A percentile compares a stretch with the other conserved stretches of the same genome.
These are phyloP conservation scores for Terana coerulea DNA, from an alignment of 768 basidiomycete species.

Conservation along the genomic window DNA sequence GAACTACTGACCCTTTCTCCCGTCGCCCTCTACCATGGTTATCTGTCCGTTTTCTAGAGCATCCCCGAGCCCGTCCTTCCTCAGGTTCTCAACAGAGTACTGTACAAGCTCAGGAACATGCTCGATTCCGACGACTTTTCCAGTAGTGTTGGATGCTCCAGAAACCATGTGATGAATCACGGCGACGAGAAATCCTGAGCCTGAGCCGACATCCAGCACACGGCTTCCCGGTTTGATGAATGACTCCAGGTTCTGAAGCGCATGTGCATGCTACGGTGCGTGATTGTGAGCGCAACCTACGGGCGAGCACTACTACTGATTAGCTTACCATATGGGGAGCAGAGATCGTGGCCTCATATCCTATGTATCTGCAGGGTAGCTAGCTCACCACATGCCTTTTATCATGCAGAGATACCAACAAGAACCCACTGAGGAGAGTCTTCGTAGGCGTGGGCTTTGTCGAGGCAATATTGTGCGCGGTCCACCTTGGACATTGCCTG, in stretches of 20 bases:
- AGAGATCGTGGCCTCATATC: conserved; percentile 87
- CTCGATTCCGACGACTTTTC: conserved; percentile 84
- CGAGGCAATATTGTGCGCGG: conserved; percentile 41
- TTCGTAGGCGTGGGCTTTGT: conserved; percentile 37
- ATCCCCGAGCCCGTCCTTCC: conserved; percentile 55
- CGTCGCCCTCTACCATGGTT: conserved; percentile 71
- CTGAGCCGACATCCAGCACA: conserved; percentile 88
- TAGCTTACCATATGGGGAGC: conserved; percentile 88
- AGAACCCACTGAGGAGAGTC: conserved; percentile 47
- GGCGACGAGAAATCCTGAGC: conserved; percentile 83
- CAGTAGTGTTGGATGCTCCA: conserved; percentile 26
- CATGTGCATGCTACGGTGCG: conserved; percentile 73
- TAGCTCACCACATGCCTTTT: neutral
- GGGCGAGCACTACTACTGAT: neutral
- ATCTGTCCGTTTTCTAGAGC: conserved; percentile 55
- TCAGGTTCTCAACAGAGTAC: conserved; percentile 66
- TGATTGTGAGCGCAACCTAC: neutral
- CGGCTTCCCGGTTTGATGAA: conserved; percentile 65
- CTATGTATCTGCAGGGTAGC: conserved; percentile 44
- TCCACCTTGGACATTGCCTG: conserved; percentile 47
- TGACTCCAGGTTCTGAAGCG: conserved; percentile 71
- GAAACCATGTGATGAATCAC: conserved; percentile 74
- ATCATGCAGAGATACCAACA: too few species aligned
- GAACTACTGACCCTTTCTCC: conserved; percentile 57
- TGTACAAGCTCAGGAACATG: conserved; percentile 79